These are phyloP conservation scores for Cyberlindnera amylophila DNA, from an alignment of 805 yeast genomes.

Conservation along the genomic window DNA sequence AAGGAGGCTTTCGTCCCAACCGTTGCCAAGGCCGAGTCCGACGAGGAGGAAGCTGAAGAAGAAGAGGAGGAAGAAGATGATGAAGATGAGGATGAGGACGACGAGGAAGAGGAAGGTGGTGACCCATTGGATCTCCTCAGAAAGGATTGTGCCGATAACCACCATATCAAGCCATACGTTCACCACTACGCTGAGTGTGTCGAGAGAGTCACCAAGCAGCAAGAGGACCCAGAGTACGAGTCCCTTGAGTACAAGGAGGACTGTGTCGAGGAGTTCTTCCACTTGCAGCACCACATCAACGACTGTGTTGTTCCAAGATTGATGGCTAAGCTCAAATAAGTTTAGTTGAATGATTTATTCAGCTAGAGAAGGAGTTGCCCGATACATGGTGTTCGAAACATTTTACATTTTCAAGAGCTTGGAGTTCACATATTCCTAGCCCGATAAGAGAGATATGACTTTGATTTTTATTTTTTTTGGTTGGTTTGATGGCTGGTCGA, in stretches of 20 bases:
- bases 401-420: not conserved
- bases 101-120: conserved; percentile 64
- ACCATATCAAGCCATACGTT: conserved; percentile 63
- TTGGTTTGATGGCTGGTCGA: not conserved
- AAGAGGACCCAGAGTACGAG: conserved; percentile 79
- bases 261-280: conserved; percentile 98
- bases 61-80: conserved; percentile 36
- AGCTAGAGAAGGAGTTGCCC: not conserved
- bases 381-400: not conserved
- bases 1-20: conserved; percentile 78
- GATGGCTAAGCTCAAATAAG: conserved; percentile 76
- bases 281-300: conserved; percentile 88
- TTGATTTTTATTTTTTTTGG: not conserved
- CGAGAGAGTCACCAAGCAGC: conserved; percentile 88
- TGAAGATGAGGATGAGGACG: conserved; percentile 62
- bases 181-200: conserved; percentile 95
- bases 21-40: conserved; percentile 63
- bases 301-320: conserved; percentile 89
- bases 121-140: conserved; percentile 64
- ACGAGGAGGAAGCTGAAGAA: conserved; percentile 28
- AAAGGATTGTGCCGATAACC: conserved; percentile 66
- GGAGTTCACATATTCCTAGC: not conserved
- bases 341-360: not conserved
- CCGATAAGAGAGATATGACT: not conserved
- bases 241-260: conserved; percentile 85